These are phyloP conservation scores for Lipomyces sp. DNA, from an alignment of 805 yeast species.

Conservation along the genomic window DNA sequence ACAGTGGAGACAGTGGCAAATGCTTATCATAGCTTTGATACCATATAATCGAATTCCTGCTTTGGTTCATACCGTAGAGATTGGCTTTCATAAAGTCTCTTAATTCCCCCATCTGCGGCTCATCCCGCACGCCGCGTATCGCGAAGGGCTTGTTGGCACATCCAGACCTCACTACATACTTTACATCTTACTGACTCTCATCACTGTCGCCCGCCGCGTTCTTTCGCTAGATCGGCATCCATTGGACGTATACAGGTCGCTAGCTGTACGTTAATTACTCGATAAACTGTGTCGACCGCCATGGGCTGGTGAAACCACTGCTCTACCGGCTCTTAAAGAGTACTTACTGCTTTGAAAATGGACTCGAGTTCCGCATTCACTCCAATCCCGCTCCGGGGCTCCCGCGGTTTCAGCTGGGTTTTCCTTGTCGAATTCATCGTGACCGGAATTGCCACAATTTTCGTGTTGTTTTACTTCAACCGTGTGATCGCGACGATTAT, in stretches of 20 bases:
- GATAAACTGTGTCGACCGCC: neutral
- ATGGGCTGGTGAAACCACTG: neutral
- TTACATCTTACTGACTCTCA: too few species aligned
- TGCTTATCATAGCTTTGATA: neutral
- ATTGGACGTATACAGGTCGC: too few species aligned
- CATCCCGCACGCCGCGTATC: too few species aligned
- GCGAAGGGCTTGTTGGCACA: too few species aligned
- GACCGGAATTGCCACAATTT: constrained; percentile 62
- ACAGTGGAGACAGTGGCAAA: neutral
- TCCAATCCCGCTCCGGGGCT: constrained; percentile 32
- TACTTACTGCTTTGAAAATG: neutral
- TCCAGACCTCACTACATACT: too few species aligned
- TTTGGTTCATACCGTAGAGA: too few species aligned
- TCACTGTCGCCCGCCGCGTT: too few species aligned
- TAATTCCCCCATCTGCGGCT: too few species aligned
- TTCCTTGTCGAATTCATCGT: constrained; percentile 84
- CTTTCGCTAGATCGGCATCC: too few species aligned
- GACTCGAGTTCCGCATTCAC: constrained; percentile 35
- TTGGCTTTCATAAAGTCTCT: too few species aligned
- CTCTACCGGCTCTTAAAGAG: neutral
- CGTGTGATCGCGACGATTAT: constrained; percentile 67
- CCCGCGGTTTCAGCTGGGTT: constrained; percentile 59
- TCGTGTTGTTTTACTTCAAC: constrained; percentile 75
- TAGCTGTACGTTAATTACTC: neutral
- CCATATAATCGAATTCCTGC: neutral